Percentiles rank a stretch among this genome's conserved stretches.
Conservation (phyloP, 768 basidiomycete species). For the Myochromella boudieri region DNA sequence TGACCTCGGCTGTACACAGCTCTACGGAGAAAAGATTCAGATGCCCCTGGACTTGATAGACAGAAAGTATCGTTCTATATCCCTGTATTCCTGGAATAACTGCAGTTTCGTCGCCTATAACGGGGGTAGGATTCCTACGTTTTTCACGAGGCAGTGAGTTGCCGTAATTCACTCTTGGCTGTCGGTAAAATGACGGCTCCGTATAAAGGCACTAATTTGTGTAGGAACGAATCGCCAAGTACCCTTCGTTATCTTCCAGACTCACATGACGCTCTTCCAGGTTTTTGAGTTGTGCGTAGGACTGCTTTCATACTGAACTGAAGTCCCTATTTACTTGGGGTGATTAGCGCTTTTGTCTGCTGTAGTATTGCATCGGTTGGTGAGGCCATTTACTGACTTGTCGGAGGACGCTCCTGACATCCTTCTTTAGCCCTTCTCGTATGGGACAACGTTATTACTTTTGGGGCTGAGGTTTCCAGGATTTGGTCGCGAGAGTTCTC, state of each 20-base stretch:
- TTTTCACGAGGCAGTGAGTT: no score
- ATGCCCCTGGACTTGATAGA: neutral
- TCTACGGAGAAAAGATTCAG: no score
- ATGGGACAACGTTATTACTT: conserved; percentile 29
- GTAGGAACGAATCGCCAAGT: no score
- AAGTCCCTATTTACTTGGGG: neutral
- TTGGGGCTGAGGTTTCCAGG: conserved; percentile 23
- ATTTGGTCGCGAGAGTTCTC: conserved; percentile 30
- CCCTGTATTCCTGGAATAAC: no score
- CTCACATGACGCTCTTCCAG: conserved; percentile 9
- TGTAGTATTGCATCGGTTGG: conserved; percentile 31
- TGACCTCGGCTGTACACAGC: no score
- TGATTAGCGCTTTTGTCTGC: conserved; percentile 27
- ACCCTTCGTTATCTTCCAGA: no score
- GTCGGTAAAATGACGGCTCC: no score
- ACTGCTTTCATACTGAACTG: neutral
- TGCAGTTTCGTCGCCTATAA: no score
- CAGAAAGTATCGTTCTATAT: no score
- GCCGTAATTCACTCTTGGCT: no score
- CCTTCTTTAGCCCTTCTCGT: conserved; percentile 23
- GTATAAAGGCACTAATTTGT: no score
- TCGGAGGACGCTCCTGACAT: neutral
- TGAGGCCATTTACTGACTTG: conserved; percentile 1
- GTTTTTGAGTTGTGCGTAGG: conserved; percentile 9
- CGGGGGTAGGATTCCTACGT: no score